Evolutionary conservation across 441 rosid genomes (phyloP).

Genomic region (Pelargonium australe): DNA sequence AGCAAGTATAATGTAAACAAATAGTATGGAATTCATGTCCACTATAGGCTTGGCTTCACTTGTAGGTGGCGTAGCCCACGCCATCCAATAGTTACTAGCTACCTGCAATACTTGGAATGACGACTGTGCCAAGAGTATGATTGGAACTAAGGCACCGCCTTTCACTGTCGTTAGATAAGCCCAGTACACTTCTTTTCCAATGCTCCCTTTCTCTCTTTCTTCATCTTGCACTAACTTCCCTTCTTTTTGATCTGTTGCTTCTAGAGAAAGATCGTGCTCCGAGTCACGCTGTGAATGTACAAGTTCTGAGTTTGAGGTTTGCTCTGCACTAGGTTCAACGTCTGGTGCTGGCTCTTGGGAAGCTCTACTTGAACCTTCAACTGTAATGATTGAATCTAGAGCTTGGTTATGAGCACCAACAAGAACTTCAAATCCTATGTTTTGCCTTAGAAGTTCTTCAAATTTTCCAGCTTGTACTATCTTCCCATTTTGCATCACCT

Average conservation of each 20-base stretch:
- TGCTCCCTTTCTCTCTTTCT: slow-evolving; percentile 89
- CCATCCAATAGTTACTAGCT: slow-evolving; percentile 97
- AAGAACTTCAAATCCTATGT: slow-evolving; percentile 76
- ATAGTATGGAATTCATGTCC: slow-evolving; percentile 53
- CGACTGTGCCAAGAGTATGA: slow-evolving; percentile 82
- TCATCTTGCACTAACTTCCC: slow-evolving; percentile 92
- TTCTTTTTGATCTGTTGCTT: slow-evolving; percentile 43
- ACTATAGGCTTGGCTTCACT: slow-evolving; percentile 42
- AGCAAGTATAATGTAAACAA: slow-evolving; percentile 63
- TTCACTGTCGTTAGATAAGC: slow-evolving; percentile 66
- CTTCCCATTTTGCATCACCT: slow-evolving; percentile 96
- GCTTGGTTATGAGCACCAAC: slow-evolving; percentile 94
- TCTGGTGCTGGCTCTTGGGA: slow-evolving; percentile 34
- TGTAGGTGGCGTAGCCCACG: slow-evolving; percentile 83
- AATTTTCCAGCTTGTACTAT: slow-evolving; percentile 84
- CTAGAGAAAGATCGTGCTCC: slow-evolving; percentile 46
- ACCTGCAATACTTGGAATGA: slow-evolving; percentile 78
- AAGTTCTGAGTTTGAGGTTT: slow-evolving; percentile 34
- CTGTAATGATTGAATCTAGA: slow-evolving; percentile 57
- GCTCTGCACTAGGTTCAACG: slow-evolving; percentile 32
- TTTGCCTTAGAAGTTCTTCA: slow-evolving; percentile 64
- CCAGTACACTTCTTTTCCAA: slow-evolving; percentile 86
- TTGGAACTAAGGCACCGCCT: slow-evolving; percentile 72
- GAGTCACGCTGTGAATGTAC: slow-evolving; percentile 41
- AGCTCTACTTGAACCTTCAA: slow-evolving; percentile 51